Conservation (phyloP, 129 eudicot species). For the Helianthus annuus region DNA sequence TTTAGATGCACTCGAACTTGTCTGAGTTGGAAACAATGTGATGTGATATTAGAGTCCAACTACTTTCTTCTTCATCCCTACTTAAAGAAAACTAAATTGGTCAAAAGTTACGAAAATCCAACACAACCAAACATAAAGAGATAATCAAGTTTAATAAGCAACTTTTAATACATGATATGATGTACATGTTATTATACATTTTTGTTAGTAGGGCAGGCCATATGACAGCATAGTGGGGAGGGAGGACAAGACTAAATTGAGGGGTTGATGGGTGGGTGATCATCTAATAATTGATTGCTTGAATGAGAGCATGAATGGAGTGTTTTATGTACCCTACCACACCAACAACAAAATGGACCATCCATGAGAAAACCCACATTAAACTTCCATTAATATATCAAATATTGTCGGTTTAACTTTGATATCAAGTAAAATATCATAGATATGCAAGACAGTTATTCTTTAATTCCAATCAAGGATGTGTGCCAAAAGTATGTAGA, state of each 20-base stretch:
- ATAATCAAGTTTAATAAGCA: not conserved
- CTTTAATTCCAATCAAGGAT: too few relatives aligned
- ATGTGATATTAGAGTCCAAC: constrained; percentile 1
- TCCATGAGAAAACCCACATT: constrained; percentile 16
- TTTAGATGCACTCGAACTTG: constrained; percentile 1
- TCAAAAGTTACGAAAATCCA: constrained; percentile 3
- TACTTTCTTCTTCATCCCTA: not conserved
- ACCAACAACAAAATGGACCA: constrained; percentile 40
- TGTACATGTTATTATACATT: not conserved
- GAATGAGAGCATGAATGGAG: constrained; percentile 44
- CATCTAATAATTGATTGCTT: constrained; percentile 36
- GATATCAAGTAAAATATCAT: not conserved
- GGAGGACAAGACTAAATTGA: constrained; percentile 29
- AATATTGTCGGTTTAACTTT: not conserved
- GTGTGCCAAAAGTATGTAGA: not conserved
- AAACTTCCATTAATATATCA: constrained; percentile 7
- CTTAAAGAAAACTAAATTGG: not conserved
- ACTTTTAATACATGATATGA: not conserved
- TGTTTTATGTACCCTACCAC: constrained; percentile 36
- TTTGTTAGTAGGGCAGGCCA: constrained; percentile 5
- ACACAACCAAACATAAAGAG: constrained; percentile 1
- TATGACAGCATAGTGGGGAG: constrained; percentile 22
- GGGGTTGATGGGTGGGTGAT: constrained; percentile 32
- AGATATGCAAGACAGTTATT: too few relatives aligned
- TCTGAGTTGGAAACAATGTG: not conserved